Base-by-base conservation (phyloP, 371 early-diverging fungal genomes). In the Syncephalis fuscata region DNA sequence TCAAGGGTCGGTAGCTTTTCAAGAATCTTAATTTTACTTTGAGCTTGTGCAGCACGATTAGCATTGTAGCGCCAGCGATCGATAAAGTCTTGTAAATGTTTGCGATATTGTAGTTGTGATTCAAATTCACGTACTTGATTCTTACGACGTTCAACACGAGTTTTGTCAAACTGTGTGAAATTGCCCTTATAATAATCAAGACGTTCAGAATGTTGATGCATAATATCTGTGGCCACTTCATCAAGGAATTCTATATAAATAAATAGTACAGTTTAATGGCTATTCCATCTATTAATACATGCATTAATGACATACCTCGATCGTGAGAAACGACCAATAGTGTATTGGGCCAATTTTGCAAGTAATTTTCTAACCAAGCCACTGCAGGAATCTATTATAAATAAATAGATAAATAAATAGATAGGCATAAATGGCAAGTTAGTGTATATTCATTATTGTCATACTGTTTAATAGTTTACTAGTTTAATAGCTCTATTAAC, bases 31-130 rank as follows among this genome's bases (percentile, higher is more conserved):
- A 99, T 80, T 68, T 89, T 95, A 56, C 78, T 81, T 69, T 99
- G 99, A 9, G 96, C 99, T 65, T 95, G 95, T 22, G 95, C 83
- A 19, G 95, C 92, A 49, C 96, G 75, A 57, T 93, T 96, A 39
- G 99, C 96, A 68, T 96, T 97, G 66, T 90, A 95, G 59, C 99
- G 73, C 92, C 98, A 98, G 44, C 95, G 80, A 61, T 98, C 98
- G 54, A 99, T 92, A 60, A 96, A 99, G 26, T 86, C 93, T 62
- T 95, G 90, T 54, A 93, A 64, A 66, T 94, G 94, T 55, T 87
- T 78, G 19, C 92, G 82, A 58, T 89, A 85, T 62, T 84, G 78
- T 64, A 90, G 63, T 69, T 98, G 92, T 48, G 89, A 70, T 72
- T 95, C 90, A 64, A 96, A 90, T 65, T 98, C 94, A 48, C 85